A percentile compares a stretch with the other conserved stretches of the same genome.
These are phyloP conservation scores for Leavenworthia alabamica DNA, from an alignment of 345 rosid species.

Conservation along the genomic window DNA sequence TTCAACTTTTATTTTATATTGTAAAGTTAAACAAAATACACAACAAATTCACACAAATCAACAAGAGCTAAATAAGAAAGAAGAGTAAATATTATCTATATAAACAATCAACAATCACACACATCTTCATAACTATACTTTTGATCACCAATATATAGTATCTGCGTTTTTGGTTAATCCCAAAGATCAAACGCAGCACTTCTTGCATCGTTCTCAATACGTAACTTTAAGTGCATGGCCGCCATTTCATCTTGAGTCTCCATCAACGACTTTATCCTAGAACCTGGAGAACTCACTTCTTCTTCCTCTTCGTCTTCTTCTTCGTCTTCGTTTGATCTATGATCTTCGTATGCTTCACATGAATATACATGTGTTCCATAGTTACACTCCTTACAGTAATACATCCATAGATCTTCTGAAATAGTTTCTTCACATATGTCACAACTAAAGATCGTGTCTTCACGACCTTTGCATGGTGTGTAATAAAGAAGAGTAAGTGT, in stretches of 20 bases:
- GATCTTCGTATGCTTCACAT: neutral
- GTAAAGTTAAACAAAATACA: neutral
- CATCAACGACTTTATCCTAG: neutral
- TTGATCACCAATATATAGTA: neutral
- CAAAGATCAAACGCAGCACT: neutral
- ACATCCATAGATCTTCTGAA: conserved; percentile 1
- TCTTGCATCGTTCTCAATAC: neutral
- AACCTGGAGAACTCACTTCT: neutral
- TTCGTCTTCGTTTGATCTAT: neutral
- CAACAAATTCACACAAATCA: neutral
- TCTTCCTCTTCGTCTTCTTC: neutral
- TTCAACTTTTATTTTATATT: neutral
- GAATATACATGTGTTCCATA: neutral
- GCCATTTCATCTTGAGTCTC: neutral
- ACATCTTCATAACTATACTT: neutral
- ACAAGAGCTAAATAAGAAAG: neutral
- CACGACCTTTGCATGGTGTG: neutral
- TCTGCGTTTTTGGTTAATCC: neutral
- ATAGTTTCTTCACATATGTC: neutral
- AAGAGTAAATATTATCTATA: neutral
- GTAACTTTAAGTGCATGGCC: neutral
- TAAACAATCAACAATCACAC: neutral
- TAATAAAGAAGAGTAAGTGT: neutral
- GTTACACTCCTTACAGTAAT: neutral
- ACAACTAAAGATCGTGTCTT: neutral